These are phyloP conservation scores for Bertia moriformis DNA, from an alignment of 2,329 filamentous ascomycete genomes.

Conservation along the genomic window DNA sequence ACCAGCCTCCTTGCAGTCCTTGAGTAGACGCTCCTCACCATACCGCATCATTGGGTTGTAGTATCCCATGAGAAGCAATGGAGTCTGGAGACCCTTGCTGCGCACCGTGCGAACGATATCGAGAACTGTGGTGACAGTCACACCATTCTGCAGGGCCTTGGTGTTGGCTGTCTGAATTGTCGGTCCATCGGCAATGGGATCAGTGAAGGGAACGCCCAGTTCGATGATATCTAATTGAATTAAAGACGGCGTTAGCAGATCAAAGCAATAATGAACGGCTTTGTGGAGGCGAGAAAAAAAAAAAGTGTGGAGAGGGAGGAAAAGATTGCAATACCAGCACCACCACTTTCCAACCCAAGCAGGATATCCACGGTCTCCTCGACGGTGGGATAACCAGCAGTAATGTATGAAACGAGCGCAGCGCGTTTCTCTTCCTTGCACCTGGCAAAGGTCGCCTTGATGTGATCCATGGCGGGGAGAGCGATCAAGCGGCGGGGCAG, in stretches of 20 bases:
- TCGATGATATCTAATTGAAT: slow-evolving; percentile 72
- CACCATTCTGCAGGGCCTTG: slow-evolving; percentile 73
- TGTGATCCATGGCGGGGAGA: background rate
- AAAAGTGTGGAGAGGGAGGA: background rate
- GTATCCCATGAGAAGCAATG: slow-evolving; percentile 94
- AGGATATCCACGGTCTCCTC: slow-evolving; percentile 72
- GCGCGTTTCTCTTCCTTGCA: slow-evolving; percentile 29
- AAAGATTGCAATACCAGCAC: slow-evolving; percentile 49
- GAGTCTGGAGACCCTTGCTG: slow-evolving; percentile 60
- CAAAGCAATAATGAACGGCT: slow-evolving; percentile 2
- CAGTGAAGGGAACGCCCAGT: slow-evolving; percentile 89
- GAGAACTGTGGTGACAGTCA: slow-evolving; percentile 66
- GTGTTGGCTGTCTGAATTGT: slow-evolving; percentile 95
- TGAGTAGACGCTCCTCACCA: slow-evolving; percentile 76
- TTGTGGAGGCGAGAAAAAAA: background rate
- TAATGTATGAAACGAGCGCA: slow-evolving; percentile 90
- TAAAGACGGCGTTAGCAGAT: slow-evolving; percentile 1
- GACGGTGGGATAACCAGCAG: slow-evolving; percentile 73
- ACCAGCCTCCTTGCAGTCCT: slow-evolving; percentile 69
- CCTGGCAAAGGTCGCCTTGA: slow-evolving; percentile 1
- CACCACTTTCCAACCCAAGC: slow-evolving; percentile 80
- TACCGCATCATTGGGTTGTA: slow-evolving; percentile 94
- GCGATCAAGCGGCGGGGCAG: background rate
- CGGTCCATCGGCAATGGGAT: slow-evolving; percentile 93
- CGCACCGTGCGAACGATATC: slow-evolving; percentile 74